Evolutionary conservation across 768 basidiomycete genomes (phyloP).

Genomic region (Arthromyces matolae): DNA sequence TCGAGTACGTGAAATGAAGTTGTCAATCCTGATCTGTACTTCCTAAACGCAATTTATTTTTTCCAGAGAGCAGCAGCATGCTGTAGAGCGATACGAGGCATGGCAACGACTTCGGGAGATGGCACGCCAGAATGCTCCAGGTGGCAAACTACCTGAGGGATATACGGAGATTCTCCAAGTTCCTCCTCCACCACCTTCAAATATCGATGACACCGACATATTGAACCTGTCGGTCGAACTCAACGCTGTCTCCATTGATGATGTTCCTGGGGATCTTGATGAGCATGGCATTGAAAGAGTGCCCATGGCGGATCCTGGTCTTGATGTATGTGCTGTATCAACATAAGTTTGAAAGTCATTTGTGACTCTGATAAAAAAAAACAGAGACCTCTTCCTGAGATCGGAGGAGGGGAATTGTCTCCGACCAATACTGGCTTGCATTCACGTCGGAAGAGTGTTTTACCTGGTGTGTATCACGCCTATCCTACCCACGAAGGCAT

Average conservation of each 20-base stretch:
- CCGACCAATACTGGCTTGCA: slow-evolving; percentile 57
- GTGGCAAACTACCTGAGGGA: slow-evolving; percentile 67
- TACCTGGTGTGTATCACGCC: slow-evolving; percentile 63
- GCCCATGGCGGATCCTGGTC: slow-evolving; percentile 87
- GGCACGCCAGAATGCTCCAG: slow-evolving; percentile 66
- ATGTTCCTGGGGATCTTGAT: slow-evolving; percentile 64
- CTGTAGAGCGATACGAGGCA: slow-evolving; percentile 78
- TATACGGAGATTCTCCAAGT: slow-evolving; percentile 65
- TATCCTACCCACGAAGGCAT: no score
- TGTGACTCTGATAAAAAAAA: neutral
- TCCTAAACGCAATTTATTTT: no score
- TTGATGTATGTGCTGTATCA: slow-evolving; percentile 58
- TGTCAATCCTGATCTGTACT: neutral
- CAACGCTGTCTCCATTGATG: slow-evolving; percentile 78
- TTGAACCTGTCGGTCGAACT: slow-evolving; percentile 88
- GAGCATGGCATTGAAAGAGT: slow-evolving; percentile 84
- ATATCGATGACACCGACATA: slow-evolving; percentile 82
- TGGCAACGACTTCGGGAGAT: slow-evolving; percentile 84
- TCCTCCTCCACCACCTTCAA: slow-evolving; percentile 74
- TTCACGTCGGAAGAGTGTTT: slow-evolving; percentile 89
- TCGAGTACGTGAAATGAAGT: slow-evolving; percentile 62
- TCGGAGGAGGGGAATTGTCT: slow-evolving; percentile 58
- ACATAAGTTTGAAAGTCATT: neutral
- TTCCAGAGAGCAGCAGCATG: slow-evolving; percentile 86
- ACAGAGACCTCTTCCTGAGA: slow-evolving; percentile 66